Conservation (phyloP, 129 eudicot species). For the Daucus carota region DH1_v3.0 NC_030387.2:38209001-38209500, state of each 20-base stretch:
- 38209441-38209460: slow-evolving; percentile 18
- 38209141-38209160: not conserved
- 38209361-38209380: slow-evolving; percentile 8
- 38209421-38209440: slow-evolving; percentile 11
- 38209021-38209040: not conserved
- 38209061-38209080: not conserved
- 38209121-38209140: slow-evolving; percentile 5
- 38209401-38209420: slow-evolving; percentile 17
- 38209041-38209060: not conserved
- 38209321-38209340: slow-evolving; percentile 14
- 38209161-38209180: not conserved
- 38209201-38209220: not conserved
- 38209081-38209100: not conserved
- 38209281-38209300: slow-evolving; percentile 27
- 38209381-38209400: slow-evolving; percentile 14
- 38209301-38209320: slow-evolving; percentile 10
- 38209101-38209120: not conserved
- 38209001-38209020: not conserved
- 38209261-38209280: slow-evolving; percentile 3
- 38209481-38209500: slow-evolving; percentile 13
- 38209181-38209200: not conserved
- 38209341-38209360: slow-evolving; percentile 11
- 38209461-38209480: slow-evolving; percentile 12
- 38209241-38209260: not conserved
- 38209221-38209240: not conserved